These are phyloP conservation scores for Talaromyces thailandensis DNA, from an alignment of 495 filamentous ascomycete species.

Conservation along the genomic window DNA sequence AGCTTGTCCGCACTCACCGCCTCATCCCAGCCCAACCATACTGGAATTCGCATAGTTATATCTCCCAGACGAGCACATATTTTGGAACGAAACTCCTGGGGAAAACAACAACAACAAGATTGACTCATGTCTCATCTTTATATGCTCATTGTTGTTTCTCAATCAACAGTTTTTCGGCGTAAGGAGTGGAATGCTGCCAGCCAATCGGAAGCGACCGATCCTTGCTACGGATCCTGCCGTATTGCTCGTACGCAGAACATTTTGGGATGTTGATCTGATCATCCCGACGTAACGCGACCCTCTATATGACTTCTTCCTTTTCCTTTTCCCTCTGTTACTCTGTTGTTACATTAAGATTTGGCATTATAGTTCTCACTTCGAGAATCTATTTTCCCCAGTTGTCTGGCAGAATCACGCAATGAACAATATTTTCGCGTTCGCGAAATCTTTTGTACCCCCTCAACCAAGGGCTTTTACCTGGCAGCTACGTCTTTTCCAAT, in stretches of 20 bases:
- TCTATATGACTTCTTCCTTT: background rate
- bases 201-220: background rate
- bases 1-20: background rate
- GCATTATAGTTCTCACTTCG: background rate
- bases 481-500: conserved; percentile 41
- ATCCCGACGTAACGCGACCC: background rate
- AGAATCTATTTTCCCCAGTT: background rate
- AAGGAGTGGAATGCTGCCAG: background rate
- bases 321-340: background rate
- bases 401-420: background rate
- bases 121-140: background rate
- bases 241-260: background rate
- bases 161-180: background rate
- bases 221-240: background rate
- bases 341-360: background rate
- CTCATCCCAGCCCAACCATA: background rate
- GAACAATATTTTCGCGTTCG: conserved; percentile 8
- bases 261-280: background rate
- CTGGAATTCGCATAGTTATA: background rate
- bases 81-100: background rate
- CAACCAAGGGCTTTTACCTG: conserved; percentile 40
- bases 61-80: background rate
- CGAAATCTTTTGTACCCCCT: conserved; percentile 41
- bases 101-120: background rate
- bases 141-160: background rate